phyloP scores from a whole-genome alignment of 1,139 yeast genomes.

The Lodderomyces theae region DNA sequence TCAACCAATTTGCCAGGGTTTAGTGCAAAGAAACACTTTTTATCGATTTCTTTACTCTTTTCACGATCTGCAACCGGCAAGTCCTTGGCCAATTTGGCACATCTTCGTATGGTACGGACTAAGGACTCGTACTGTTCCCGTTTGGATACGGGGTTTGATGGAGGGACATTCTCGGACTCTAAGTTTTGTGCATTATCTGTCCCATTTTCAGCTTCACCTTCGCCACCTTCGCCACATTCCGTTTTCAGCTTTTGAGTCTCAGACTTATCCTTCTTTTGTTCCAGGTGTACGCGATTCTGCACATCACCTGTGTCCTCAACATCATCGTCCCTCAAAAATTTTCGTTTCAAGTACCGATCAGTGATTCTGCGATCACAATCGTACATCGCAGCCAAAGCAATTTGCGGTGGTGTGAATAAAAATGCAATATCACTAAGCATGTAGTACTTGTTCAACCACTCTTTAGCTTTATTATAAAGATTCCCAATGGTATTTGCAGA shows the following conservation, averaged over 20 bases:
- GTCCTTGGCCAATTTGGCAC: constrained; percentile 46
- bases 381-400: constrained; percentile 83
- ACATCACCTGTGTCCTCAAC: constrained; percentile 10
- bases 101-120: constrained; percentile 43
- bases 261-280: constrained; percentile 8
- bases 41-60: constrained; percentile 60
- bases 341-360: constrained; percentile 60
- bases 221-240: no score
- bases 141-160: constrained; percentile 5
- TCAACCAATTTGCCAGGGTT: constrained; percentile 55
- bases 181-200: not conserved
- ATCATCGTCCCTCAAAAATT: constrained; percentile 38
- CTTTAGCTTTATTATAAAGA: constrained; percentile 67
- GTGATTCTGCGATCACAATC: constrained; percentile 63
- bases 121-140: constrained; percentile 41
- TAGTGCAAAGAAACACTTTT: constrained; percentile 59
- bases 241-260: constrained; percentile 11
- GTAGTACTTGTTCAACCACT: constrained; percentile 58
- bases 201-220: constrained; percentile 5
- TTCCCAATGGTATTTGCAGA: constrained; percentile 46
- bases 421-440: constrained; percentile 74
- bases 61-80: constrained; percentile 51
- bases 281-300: constrained; percentile 10
- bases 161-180: not conserved
- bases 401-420: constrained; percentile 88